Conservation (phyloP, 2,329 filamentous ascomycete species). For the Fusarium chaquense region DNA sequence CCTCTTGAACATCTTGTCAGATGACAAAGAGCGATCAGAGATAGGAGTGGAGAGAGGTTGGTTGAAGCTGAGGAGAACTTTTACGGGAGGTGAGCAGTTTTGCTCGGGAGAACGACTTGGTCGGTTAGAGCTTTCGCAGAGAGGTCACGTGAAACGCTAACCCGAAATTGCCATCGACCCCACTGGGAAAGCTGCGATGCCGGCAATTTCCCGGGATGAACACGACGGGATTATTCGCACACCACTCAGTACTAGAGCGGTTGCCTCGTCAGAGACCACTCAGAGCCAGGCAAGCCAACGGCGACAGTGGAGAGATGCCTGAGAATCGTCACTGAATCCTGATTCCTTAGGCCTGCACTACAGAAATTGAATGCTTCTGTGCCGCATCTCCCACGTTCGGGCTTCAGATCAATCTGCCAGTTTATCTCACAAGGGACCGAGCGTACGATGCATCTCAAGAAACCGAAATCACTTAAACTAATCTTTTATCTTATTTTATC, state of each 20-base stretch:
- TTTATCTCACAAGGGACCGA: not conserved
- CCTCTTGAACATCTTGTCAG: slow-evolving; percentile 87
- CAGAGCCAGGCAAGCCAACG: slow-evolving; percentile 10
- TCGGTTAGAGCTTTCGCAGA: slow-evolving; percentile 59
- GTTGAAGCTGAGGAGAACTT: slow-evolving; percentile 62
- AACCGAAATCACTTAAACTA: not conserved
- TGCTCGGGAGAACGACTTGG: slow-evolving; percentile 59
- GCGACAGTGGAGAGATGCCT: slow-evolving; percentile 19
- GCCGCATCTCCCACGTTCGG: not conserved
- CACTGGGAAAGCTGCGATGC: slow-evolving; percentile 45
- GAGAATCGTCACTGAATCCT: slow-evolving; percentile 21
- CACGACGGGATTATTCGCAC: slow-evolving; percentile 48
- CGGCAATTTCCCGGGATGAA: slow-evolving; percentile 50
- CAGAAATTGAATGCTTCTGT: not conserved
- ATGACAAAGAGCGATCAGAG: slow-evolving; percentile 74
- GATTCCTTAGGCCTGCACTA: slow-evolving; percentile 4
- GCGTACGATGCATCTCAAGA: not conserved
- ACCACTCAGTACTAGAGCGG: not conserved
- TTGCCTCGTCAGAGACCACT: slow-evolving; percentile 34
- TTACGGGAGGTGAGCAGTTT: slow-evolving; percentile 62
- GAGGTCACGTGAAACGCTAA: slow-evolving; percentile 55
- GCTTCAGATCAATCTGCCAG: not conserved
- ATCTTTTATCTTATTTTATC: not conserved
- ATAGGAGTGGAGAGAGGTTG: slow-evolving; percentile 70
- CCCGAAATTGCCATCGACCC: slow-evolving; percentile 45